Percentiles rank a stretch among this genome's conserved stretches.
Evolutionary conservation across 2,329 filamentous ascomycete genomes (phyloP).

Genomic region (Cladosporium austrohemisphaericum): DNA sequence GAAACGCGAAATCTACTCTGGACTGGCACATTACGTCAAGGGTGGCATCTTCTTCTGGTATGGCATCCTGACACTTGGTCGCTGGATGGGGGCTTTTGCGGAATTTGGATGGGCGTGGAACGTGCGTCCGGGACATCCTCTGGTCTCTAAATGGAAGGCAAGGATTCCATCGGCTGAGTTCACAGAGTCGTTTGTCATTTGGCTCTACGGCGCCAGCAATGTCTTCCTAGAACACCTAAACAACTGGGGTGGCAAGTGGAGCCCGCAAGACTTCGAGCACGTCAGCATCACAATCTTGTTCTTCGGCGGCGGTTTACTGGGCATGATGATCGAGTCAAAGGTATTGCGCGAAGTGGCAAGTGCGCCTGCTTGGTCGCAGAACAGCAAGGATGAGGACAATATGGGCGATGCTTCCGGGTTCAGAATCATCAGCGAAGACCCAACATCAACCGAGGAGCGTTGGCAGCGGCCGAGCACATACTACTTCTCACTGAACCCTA

Average conservation of each 20-base stretch:
- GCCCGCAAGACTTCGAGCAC: conserved; percentile 79
- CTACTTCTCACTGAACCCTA: conserved; percentile 75
- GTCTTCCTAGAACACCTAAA: conserved; percentile 88
- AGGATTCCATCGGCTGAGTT: conserved; percentile 76
- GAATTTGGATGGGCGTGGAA: conserved; percentile 97
- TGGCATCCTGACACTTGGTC: conserved; percentile 77
- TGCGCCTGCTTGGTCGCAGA: conserved; percentile 43
- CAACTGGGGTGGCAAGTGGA: conserved; percentile 67
- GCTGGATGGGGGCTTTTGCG: conserved; percentile 86
- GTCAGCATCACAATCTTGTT: conserved; percentile 90
- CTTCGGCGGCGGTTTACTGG: conserved; percentile 77
- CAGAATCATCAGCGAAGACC: conserved; percentile 7
- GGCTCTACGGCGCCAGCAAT: conserved; percentile 82
- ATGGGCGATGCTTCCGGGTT: neutral
- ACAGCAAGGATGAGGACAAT: conserved; percentile 27
- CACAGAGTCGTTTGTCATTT: conserved; percentile 83
- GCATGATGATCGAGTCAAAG: conserved; percentile 36
- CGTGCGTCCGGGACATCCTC: conserved; percentile 59
- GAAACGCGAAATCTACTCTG: conserved; percentile 64
- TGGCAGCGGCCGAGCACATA: conserved; percentile 64
- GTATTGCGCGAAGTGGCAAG: conserved; percentile 64
- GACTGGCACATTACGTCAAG: conserved; percentile 90
- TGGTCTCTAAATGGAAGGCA: conserved; percentile 60
- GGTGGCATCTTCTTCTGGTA: conserved; percentile 95
- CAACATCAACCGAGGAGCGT: conserved; percentile 34